Percentiles rank a stretch among this genome's conserved stretches.
Evolutionary conservation across 2,329 filamentous ascomycete species (phyloP).

Genomic region (Aureobasidium sp.): DNA sequence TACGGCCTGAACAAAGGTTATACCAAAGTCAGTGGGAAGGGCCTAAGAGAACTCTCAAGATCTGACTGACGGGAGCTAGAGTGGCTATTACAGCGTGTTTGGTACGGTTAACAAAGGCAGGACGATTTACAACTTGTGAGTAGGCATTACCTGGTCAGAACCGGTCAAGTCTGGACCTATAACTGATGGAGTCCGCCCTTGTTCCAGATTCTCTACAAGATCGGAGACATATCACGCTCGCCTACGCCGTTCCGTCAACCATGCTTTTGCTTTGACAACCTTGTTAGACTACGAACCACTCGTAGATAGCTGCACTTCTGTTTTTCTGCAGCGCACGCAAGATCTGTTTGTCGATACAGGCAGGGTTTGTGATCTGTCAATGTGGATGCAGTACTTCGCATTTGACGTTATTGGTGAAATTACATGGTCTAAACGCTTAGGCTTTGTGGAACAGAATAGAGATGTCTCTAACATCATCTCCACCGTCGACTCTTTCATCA

Average conservation of each 20-base stretch:
- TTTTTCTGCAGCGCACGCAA: constrained; percentile 67
- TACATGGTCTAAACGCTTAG: constrained; percentile 79
- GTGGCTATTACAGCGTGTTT: no score
- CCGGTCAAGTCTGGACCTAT: no score
- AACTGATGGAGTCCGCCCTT: no score
- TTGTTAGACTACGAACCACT: constrained; percentile 84
- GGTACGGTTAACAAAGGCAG: no score
- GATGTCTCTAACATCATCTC: constrained; percentile 80
- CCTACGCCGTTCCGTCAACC: constrained; percentile 84
- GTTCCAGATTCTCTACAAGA: no score
- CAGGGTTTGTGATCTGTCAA: constrained; percentile 68
- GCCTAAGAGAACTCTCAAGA: no score
- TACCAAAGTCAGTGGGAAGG: no score
- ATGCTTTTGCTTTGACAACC: constrained; percentile 80
- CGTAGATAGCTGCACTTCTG: constrained; percentile 76
- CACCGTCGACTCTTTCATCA: constrained; percentile 70
- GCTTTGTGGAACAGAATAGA: constrained; percentile 78
- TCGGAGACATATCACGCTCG: no score
- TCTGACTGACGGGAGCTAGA: no score
- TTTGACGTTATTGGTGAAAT: constrained; percentile 86
- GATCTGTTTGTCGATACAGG: constrained; percentile 40
- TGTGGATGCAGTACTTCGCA: constrained; percentile 83
- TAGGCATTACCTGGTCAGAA: constrained; percentile 84
- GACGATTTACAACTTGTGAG: no score
- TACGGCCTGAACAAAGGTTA: constrained; percentile 89